Conservation (phyloP, 2,329 filamentous ascomycete genomes). For the Ceratocystis huliohia region DNA sequence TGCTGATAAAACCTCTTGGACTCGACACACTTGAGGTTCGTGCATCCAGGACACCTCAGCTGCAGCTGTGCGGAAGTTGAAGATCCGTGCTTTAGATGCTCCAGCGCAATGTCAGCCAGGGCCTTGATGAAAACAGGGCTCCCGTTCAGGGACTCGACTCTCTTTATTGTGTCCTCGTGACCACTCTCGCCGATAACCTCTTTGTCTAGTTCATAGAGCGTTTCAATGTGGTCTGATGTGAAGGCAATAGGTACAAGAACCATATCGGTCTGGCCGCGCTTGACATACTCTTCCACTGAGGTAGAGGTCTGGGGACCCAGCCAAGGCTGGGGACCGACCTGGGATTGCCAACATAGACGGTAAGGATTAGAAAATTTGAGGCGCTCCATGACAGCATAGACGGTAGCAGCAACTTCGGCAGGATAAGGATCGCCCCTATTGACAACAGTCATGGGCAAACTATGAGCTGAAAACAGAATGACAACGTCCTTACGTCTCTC, state of each 20-base stretch:
- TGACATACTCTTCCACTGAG: constrained; percentile 78
- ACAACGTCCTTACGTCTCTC: constrained; percentile 70
- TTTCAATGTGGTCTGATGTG: constrained; percentile 98
- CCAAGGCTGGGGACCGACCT: constrained; percentile 92
- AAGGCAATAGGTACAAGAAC: constrained; percentile 92
- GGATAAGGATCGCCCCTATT: constrained; percentile 94
- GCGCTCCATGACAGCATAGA: constrained; percentile 90
- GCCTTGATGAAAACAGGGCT: constrained; percentile 82
- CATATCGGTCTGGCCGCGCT: constrained; percentile 82
- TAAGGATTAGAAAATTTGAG: constrained; percentile 82
- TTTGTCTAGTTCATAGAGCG: constrained; percentile 81
- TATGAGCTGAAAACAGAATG: constrained; percentile 88
- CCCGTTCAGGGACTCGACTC: constrained; percentile 84
- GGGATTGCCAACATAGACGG: constrained; percentile 92
- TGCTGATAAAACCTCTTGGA: constrained; percentile 53
- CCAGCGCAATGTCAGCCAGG: constrained; percentile 72
- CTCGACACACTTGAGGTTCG: constrained; percentile 73
- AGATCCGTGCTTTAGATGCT: constrained; percentile 56
- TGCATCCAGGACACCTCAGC: constrained; percentile 84
- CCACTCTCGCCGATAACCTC: constrained; percentile 87
- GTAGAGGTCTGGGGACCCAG: constrained; percentile 83
- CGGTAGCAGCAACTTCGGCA: constrained; percentile 87
- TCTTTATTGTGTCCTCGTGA: constrained; percentile 67
- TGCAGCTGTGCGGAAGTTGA: constrained; percentile 73
- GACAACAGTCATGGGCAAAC: constrained; percentile 90